Percentiles rank a stretch among this genome's conserved stretches.
Evolutionary conservation across 345 rosid genomes (phyloP).

Genomic region (Mallotus nudiflorus): DNA sequence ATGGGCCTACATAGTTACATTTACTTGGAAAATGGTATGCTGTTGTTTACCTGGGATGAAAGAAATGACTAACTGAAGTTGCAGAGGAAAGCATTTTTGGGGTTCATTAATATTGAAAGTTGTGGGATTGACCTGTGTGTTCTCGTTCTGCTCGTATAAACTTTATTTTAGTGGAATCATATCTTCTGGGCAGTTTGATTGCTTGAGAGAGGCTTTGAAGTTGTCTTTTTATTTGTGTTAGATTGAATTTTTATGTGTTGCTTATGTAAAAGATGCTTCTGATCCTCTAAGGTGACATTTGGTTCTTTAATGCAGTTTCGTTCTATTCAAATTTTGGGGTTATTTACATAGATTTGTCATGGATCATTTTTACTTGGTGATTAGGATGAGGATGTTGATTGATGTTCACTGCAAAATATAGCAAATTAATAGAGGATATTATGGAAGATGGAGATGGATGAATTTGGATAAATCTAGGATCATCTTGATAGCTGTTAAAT

Average conservation of each 20-base stretch:
- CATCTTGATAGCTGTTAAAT: background rate
- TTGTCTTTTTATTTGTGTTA: background rate
- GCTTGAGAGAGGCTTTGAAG: background rate
- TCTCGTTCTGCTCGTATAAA: background rate
- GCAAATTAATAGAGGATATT: background rate
- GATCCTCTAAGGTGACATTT: background rate
- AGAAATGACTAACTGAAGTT: background rate
- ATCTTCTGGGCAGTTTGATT: background rate
- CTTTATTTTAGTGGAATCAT: background rate
- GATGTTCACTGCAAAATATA: background rate
- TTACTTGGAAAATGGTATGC: background rate
- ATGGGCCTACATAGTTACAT: background rate
- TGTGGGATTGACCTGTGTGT: background rate
- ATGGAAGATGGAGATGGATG: background rate
- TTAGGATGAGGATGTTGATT: background rate
- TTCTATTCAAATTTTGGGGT: background rate
- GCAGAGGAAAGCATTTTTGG: background rate
- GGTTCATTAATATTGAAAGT: background rate
- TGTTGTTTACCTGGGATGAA: background rate
- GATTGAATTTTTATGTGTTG: background rate
- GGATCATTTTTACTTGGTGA: background rate
- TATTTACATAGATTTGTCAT: background rate
- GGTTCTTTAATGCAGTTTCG: background rate
- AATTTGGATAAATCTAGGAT: background rate
- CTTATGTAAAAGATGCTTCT: background rate